Base-by-base conservation (phyloP, 495 filamentous ascomycete species). In the Hypoxylon rickii region DNA sequence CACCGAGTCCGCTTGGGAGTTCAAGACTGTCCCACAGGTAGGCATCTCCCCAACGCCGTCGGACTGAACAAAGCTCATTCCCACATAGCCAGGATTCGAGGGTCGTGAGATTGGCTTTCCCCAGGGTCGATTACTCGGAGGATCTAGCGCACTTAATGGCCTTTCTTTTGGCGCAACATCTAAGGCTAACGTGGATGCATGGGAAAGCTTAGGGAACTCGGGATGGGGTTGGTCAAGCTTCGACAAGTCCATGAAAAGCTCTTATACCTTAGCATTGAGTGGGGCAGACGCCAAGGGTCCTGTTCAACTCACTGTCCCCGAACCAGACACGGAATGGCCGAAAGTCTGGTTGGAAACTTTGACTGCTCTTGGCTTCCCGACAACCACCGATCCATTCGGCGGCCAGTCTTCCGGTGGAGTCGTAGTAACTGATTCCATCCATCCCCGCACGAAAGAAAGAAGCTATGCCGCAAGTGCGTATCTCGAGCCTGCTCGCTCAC, bases 191-290 rank as follows among this genome's bases (percentile, higher is more conserved):
- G n/a, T 53, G 24, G 66, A 76, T 51, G 53, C 51, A 12, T 76
- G 73, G 73, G 73, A 50, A 18, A 51, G 52, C 20, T 51, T 72
- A 2, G 73, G 73, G 13, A 74, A 71, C n/a, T 33, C 57, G 3
- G 61, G 66, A 3, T 65, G 58, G n/a, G 44, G 41, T 12, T 53
- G 26, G 17, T 15, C 19, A 56, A 64, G n/a, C 58, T 68, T 49
- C 58, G 66, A 29, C 46, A 67, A 60, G 49, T 65, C 16, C 51
- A 55, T 40, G 54, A 60, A 29, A 38, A 65, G 31, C 50, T 53
- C 43, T 21, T 58, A 20, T 55, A 68, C 15, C 32, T 13, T 55
- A 21, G 44, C 51, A 34, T 45, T n/a, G 5, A 3, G 31, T n/a
- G 13, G 46, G 64, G 3, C 12, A 12, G 15, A 38, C 57, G 15